phyloP scores from a whole-genome alignment of 805 yeast genomes.

The Saccharomycopsis fermentans region DNA sequence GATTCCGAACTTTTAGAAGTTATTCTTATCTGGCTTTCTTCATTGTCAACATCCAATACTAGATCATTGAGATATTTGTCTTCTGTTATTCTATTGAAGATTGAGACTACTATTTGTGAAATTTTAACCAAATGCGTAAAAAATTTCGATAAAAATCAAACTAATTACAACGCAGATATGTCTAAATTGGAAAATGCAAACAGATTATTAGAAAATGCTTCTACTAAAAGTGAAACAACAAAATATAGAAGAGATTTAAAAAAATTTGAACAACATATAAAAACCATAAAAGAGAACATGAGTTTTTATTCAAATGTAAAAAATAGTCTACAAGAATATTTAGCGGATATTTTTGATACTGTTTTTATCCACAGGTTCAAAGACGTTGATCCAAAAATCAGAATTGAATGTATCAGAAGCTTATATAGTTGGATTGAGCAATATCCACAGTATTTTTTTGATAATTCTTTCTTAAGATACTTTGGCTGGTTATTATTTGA shows the following conservation, averaged over 20 bases:
- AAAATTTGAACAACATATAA: slow-evolving; percentile 32
- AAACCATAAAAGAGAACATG: slow-evolving; percentile 35
- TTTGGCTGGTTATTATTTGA: slow-evolving; percentile 85
- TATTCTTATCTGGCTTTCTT: slow-evolving; percentile 63
- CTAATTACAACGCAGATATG: slow-evolving; percentile 31
- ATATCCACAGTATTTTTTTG: slow-evolving; percentile 63
- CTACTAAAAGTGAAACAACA: slow-evolving; percentile 27
- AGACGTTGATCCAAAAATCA: slow-evolving; percentile 63
- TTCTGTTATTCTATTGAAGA: slow-evolving; percentile 44
- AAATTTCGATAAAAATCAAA: slow-evolving; percentile 33
- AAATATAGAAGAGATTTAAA: slow-evolving; percentile 24
- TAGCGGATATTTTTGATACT: slow-evolving; percentile 56
- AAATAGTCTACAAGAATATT: slow-evolving; percentile 41
- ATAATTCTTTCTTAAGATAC: slow-evolving; percentile 60
- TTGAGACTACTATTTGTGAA: slow-evolving; percentile 53
- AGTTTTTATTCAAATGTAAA: slow-evolving; percentile 37
- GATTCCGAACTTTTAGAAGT: slow-evolving; percentile 36
- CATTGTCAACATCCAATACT: slow-evolving; percentile 57
- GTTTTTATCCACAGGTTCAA: slow-evolving; percentile 70
- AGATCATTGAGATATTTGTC: slow-evolving; percentile 65
- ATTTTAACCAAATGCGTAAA: slow-evolving; percentile 31
- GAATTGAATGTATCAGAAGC: slow-evolving; percentile 56
- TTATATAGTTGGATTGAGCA: slow-evolving; percentile 65
- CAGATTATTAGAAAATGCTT: slow-evolving; percentile 28
- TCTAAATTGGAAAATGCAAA: slow-evolving; percentile 25